phyloP scores from a whole-genome alignment of 371 early-diverging fungal species.

The Mucor velutinosus region DNA sequence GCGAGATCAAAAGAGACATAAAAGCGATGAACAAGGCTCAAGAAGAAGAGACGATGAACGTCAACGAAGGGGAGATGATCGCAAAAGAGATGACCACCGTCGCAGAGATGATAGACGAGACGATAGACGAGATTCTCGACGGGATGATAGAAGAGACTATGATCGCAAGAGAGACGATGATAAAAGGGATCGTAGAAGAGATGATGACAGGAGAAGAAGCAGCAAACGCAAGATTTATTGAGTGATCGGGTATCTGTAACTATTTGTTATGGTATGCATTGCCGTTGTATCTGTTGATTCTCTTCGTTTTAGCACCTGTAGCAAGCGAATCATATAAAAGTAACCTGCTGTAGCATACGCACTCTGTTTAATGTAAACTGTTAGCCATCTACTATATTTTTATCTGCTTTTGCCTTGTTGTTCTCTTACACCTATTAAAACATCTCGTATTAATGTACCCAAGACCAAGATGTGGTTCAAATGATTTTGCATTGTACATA shows the following conservation, averaged over 20 bases:
- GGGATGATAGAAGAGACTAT: slow-evolving; percentile 6
- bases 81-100: slow-evolving; percentile 15
- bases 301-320: slow-evolving; percentile 7
- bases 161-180: slow-evolving; percentile 16
- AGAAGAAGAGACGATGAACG: slow-evolving; percentile 41
- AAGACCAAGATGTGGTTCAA: slow-evolving; percentile 6
- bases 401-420: neutral
- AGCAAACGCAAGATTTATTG: slow-evolving; percentile 4
- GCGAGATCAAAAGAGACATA: slow-evolving; percentile 25
- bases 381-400: neutral
- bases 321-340: slow-evolving; percentile 8
- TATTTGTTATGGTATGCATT: slow-evolving; percentile 5
- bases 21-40: slow-evolving; percentile 18
- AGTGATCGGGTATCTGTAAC: slow-evolving; percentile 9
- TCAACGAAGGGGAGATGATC: slow-evolving; percentile 26
- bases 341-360: slow-evolving; percentile 15
- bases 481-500: slow-evolving; percentile 12
- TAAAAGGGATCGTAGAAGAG: slow-evolving; percentile 18
- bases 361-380: neutral
- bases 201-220: slow-evolving; percentile 6
- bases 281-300: slow-evolving; percentile 2
- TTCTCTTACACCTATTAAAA: slow-evolving; percentile 15
- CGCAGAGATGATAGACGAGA: slow-evolving; percentile 17
- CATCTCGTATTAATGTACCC: slow-evolving; percentile 9
- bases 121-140: slow-evolving; percentile 18